Evolutionary conservation across 352 stramenopile genomes (phyloP).

Genomic region (Phytophthora kernoviae): DNA sequence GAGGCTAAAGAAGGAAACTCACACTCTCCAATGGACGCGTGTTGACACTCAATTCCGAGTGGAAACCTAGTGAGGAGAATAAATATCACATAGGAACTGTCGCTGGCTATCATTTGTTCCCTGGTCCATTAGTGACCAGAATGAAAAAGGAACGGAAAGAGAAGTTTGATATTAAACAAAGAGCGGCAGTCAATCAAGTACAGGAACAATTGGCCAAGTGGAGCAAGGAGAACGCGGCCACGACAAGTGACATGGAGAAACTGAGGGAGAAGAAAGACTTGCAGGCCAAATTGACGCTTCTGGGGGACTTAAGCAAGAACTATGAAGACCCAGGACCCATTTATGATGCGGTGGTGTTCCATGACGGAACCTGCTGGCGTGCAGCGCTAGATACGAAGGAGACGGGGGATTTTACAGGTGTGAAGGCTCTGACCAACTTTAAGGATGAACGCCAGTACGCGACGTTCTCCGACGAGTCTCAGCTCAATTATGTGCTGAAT

Average conservation of each 20-base stretch:
- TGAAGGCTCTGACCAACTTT: slow-evolving; percentile 77
- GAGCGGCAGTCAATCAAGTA: slow-evolving; percentile 65
- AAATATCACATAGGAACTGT: slow-evolving; percentile 89
- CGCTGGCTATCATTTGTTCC: slow-evolving; percentile 90
- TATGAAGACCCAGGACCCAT: slow-evolving; percentile 93
- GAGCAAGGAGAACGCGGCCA: slow-evolving; percentile 62
- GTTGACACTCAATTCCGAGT: slow-evolving; percentile 81
- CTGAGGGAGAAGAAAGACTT: slow-evolving; percentile 83
- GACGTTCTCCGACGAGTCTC: slow-evolving; percentile 89
- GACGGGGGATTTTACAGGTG: slow-evolving; percentile 80
- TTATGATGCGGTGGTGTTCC: slow-evolving; percentile 93
- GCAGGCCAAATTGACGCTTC: slow-evolving; percentile 65
- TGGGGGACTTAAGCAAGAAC: slow-evolving; percentile 73
- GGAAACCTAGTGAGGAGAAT: slow-evolving; percentile 53
- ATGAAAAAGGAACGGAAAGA: slow-evolving; percentile 87
- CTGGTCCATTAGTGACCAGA: slow-evolving; percentile 63
- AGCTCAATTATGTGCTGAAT: slow-evolving; percentile 96
- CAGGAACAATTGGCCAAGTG: slow-evolving; percentile 68
- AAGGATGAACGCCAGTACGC: slow-evolving; percentile 78
- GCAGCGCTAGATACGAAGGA: slow-evolving; percentile 88
- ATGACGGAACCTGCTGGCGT: slow-evolving; percentile 78
- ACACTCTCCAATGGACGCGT: slow-evolving; percentile 44
- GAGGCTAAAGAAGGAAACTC: slow-evolving; percentile 56
- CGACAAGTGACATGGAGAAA: slow-evolving; percentile 57
- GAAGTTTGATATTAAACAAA: slow-evolving; percentile 76